A percentile compares a stretch with the other conserved stretches of the same genome.
Conservation (phyloP, 129 eudicot genomes). For the Flaveria sonorensis region DNA sequence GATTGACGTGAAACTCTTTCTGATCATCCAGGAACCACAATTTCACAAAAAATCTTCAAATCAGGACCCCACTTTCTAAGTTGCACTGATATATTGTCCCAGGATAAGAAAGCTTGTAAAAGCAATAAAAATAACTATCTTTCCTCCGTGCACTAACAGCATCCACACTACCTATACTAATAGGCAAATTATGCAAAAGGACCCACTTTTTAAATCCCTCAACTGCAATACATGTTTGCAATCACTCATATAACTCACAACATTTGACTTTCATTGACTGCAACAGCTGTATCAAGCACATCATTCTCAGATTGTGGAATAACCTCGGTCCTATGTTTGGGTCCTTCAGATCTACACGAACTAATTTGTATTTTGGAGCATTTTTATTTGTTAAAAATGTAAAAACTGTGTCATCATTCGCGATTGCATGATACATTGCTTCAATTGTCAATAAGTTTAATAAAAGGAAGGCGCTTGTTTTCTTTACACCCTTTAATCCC, state of each 20-base stretch:
- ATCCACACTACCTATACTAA: constrained; percentile 85
- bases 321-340: constrained; percentile 66
- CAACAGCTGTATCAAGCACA: constrained; percentile 74
- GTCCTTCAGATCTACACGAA: constrained; percentile 72
- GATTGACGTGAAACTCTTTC: constrained; percentile 65
- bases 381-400: constrained; percentile 83
- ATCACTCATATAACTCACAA: constrained; percentile 82
- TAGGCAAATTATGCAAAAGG: constrained; percentile 70
- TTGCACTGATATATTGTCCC: constrained; percentile 75
- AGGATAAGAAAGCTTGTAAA: constrained; percentile 90
- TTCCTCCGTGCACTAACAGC: constrained; percentile 64
- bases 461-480: constrained; percentile 65
- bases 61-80: constrained; percentile 63
- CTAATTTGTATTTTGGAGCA: constrained; percentile 81
- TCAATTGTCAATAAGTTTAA: constrained; percentile 81
- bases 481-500: constrained; percentile 66
- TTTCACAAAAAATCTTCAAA: constrained; percentile 77
- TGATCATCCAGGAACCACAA: constrained; percentile 78
- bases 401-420: constrained; percentile 79
- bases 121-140: constrained; percentile 66
- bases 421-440: constrained; percentile 60
- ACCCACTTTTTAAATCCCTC: constrained; percentile 85
- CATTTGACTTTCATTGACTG: constrained; percentile 57
- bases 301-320: constrained; percentile 68
- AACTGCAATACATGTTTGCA: constrained; percentile 81